These are phyloP conservation scores for Plasmodium knowlesi DNA, from an alignment of 169 alveolate genomes.

Conservation along the genomic window DNA sequence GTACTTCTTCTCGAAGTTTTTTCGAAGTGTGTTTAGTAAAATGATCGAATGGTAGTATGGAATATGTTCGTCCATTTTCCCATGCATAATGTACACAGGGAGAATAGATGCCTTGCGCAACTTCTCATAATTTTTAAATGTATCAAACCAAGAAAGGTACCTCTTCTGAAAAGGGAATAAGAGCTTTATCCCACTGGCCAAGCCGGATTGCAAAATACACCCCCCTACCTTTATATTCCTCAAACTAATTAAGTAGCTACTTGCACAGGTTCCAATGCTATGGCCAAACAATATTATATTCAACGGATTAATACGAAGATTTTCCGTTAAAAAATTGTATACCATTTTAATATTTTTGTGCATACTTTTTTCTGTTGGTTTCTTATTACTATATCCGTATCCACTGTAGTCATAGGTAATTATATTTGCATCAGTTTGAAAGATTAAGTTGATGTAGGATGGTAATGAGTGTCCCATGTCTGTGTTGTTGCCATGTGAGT, in stretches of 20 bases:
- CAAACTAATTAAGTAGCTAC: conserved; percentile 82
- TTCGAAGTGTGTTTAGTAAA: conserved; percentile 43
- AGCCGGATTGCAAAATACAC: conserved; percentile 89
- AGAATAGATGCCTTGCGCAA: conserved; percentile 59
- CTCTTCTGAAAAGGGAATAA: conserved; percentile 77
- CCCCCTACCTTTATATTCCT: conserved; percentile 87
- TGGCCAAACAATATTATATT: conserved; percentile 89
- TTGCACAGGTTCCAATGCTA: conserved; percentile 91
- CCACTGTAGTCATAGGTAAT: conserved; percentile 93
- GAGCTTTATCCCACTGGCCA: conserved; percentile 88
- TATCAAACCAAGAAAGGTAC: conserved; percentile 84
- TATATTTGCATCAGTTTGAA: conserved; percentile 81
- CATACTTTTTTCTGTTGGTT: conserved; percentile 82
- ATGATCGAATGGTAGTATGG: conserved; percentile 78
- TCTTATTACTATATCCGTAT: conserved; percentile 90
- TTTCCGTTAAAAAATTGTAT: conserved; percentile 78
- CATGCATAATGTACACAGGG: conserved; percentile 81
- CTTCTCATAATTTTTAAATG: conserved; percentile 81
- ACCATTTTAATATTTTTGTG: conserved; percentile 84
- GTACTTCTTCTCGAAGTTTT: background rate
- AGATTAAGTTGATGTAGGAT: conserved; percentile 76
- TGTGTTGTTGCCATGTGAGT: conserved; percentile 92
- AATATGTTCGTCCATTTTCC: conserved; percentile 76
- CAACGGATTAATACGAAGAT: conserved; percentile 78
- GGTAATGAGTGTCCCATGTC: conserved; percentile 89